Conservation (phyloP, 2,329 filamentous ascomycete species). For the Exophiala alcalophila region DNA sequence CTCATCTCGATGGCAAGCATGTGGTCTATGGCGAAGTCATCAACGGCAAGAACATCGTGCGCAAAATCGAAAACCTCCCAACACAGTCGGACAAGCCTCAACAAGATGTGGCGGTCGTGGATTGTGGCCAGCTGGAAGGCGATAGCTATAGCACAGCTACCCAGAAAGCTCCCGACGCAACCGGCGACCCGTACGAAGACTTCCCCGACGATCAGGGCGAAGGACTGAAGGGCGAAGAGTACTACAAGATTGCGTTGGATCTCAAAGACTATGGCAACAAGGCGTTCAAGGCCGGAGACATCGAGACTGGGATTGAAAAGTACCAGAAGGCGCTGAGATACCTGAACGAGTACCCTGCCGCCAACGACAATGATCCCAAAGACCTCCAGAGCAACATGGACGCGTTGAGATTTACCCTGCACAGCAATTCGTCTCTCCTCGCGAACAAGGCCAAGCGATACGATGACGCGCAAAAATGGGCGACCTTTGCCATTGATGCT, state of each 20-base stretch:
- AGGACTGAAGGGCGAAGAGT: constrained; percentile 63
- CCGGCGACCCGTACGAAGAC: constrained; percentile 91
- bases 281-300: constrained; percentile 79
- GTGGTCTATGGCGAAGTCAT: constrained; percentile 96
- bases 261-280: constrained; percentile 91
- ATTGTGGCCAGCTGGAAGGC: constrained; percentile 82
- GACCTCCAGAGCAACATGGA: constrained; percentile 66
- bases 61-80: constrained; percentile 80
- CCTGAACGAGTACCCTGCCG: constrained; percentile 76
- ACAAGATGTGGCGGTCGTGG: constrained; percentile 68
- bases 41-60: constrained; percentile 84
- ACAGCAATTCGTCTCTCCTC: constrained; percentile 84
- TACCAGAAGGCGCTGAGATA: constrained; percentile 93
- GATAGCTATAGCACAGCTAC: constrained; percentile 65
- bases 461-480: constrained; percentile 67
- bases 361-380: constrained; percentile 64
- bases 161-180: constrained; percentile 69
- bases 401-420: constrained; percentile 75
- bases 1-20: constrained; percentile 93
- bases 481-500: constrained; percentile 69
- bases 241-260: constrained; percentile 75
- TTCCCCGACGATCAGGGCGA: constrained; percentile 78
- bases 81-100: constrained; percentile 72
- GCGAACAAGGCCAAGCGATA: constrained; percentile 75
- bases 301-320: constrained; percentile 73